Evolutionary conservation across 2,329 filamentous ascomycete genomes (phyloP).

Genomic region (Thermomyces lanuginosus): DNA sequence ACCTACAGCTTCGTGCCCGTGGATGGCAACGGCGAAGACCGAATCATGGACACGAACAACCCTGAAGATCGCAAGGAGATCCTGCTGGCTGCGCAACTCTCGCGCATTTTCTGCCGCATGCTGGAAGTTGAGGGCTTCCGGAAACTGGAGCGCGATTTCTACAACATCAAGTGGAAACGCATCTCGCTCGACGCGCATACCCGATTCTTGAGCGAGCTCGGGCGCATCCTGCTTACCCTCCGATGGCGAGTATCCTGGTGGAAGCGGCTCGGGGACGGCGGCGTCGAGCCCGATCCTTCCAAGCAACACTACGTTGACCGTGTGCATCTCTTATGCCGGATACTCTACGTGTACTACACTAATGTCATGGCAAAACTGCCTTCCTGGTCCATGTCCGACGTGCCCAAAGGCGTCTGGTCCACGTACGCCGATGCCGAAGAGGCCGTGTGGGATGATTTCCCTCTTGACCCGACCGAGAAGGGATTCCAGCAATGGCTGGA

Average conservation of each 20-base stretch:
- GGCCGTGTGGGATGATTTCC: conserved; percentile 29
- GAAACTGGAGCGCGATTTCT: conserved; percentile 28
- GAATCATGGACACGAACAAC: conserved; percentile 24
- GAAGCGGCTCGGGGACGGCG: conserved; percentile 26
- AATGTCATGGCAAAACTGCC: conserved; percentile 27
- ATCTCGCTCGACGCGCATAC: conserved; percentile 27
- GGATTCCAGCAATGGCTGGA: conserved; percentile 29
- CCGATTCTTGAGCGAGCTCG: conserved; percentile 24
- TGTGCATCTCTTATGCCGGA: conserved; percentile 26
- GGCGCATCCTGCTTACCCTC: conserved; percentile 26
- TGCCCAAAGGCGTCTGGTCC: conserved; percentile 25
- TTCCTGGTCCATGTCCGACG: conserved; percentile 21
- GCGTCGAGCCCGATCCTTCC: conserved; percentile 18
- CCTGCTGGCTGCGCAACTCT: conserved; percentile 28
- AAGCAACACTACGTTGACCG: conserved; percentile 26
- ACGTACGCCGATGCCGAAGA: conserved; percentile 26
- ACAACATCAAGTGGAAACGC: conserved; percentile 31
- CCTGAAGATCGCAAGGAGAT: conserved; percentile 23
- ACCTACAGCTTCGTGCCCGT: conserved; percentile 26
- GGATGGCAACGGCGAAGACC: conserved; percentile 15
- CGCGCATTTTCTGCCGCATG: conserved; percentile 31
- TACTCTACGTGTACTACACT: conserved; percentile 33
- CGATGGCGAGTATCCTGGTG: conserved; percentile 33
- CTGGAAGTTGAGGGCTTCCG: conserved; percentile 31
- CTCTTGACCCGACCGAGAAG: conserved; percentile 19